Base-by-base conservation (phyloP, 805 yeast genomes). In the Phaffomyces antillensis region DNA sequence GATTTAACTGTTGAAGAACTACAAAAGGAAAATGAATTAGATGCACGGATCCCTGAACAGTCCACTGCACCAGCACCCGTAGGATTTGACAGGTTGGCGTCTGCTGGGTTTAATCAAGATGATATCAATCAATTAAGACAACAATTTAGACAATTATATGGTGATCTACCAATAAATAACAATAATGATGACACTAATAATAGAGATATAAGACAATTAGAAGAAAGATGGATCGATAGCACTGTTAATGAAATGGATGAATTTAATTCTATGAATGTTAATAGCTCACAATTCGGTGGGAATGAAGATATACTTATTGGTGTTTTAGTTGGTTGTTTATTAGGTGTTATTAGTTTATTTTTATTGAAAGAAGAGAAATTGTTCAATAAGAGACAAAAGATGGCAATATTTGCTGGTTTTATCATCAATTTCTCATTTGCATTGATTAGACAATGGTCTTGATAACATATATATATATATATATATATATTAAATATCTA, bases 141-240 rank as follows among this genome's bases (percentile, higher is more conserved):
- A 42, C 96, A 89, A 60, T 89, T 90, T 58, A 74, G 77, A 46
- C 71, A 72, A 46, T 70, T 89, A 3, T 85, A 86, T 60, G 86
- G 86, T 0, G 70, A 66, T 44, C 41, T 63, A 52, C 63, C 47
- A 45, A 53, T n/a, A 48, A 55, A 45, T 39, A 56, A 17, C 32
- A 25, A 33, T 16, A n/a, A 23, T 35, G 39, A 33, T 28, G 37
- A 41, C 15, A 72, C 65, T 41, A 40, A 71, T 33, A 72, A 65
- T 40, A 75, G 72, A 18, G 86, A 74, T 46, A 62, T 81, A 2
- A 61, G 87, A 41, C 82, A 81, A 51, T 61, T 87, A 46, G 96
- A 88, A 59, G 96, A 88, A 52, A 71, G 86, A 45, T 89, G 96
- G 96, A 84, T 88, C 49, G 93, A 88, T 52, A 79, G 83, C 40